Evolutionary conservation across 352 stramenopile species (phyloP), one percentile per base, ranked within the genome.

Genomic region (Phytopythium boreale): DNA sequence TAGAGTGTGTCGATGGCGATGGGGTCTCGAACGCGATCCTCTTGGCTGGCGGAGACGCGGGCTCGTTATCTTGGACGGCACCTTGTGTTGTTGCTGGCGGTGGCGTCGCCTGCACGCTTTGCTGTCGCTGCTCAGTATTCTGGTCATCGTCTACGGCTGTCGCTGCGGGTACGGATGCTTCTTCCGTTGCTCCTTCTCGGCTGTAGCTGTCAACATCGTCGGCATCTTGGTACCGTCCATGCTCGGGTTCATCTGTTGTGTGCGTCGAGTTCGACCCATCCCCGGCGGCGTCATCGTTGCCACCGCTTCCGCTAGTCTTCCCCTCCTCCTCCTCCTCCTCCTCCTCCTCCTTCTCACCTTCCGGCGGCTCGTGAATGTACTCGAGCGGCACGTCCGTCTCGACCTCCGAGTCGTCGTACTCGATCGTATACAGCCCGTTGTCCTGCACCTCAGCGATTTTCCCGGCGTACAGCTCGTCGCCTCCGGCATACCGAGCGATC

Each of bases 331-430:
- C n/a, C n/a, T n/a, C n/a, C n/a, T n/a, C n/a, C n/a, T n/a, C n/a
- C 6, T 72, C 57, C 41, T 57, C 29, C 6, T 44, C 24, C 41
- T 72, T 46, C 24, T 63, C 27, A 11, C 60, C 51, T 2, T 68
- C n/a, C 26, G 62, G 46, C 2, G 75, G 63, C 56, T 90, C 84
- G 15, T 66, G 60, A 31, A 95, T 88, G 22, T 76, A 75, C 47
- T 76, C 78, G 24, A 89, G 34, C 27, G 75, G 44, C 0, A 96
- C 80, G 39, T 87, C 64, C 4, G 66, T 46, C 58, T 93, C 82
- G n/a, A 87, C 71, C 41, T 94, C 82, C n/a, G 74, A 73, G 70
- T 93, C 87, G 67, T 95, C 84, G 67, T 95, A 93, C 52, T 84
- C 79, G 59, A 92, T 79, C 41, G 77, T 89, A 74, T 89, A 94